These are phyloP conservation scores for Tillandsia fasciculata DNA, from an alignment of 176 grass and related monocot genomes.

Conservation along the genomic window DNA sequence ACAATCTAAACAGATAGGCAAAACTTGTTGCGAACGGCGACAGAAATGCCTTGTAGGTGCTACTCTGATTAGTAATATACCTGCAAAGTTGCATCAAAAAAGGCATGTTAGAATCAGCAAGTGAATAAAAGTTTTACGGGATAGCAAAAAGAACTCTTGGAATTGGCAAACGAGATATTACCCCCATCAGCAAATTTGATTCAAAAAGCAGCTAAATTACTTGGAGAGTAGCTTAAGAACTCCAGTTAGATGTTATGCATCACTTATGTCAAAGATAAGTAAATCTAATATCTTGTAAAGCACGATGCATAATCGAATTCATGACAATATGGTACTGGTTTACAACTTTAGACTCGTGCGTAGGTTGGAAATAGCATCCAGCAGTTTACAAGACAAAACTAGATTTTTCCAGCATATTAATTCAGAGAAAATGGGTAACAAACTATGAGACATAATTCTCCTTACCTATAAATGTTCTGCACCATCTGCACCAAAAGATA, in stretches of 20 bases:
- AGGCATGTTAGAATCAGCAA: background rate
- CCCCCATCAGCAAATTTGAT: background rate
- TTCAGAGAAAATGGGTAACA: too few relatives aligned
- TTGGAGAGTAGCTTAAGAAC: background rate
- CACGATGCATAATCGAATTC: too few relatives aligned
- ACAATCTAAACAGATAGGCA: background rate
- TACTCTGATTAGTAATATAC: background rate
- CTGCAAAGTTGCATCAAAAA: background rate
- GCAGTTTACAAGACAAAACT: too few relatives aligned
- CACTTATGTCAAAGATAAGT: background rate
- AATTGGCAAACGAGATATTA: background rate
- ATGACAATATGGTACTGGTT: too few relatives aligned
- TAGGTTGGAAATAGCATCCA: too few relatives aligned
- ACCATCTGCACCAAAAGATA: background rate
- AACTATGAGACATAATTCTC: too few relatives aligned
- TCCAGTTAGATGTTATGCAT: background rate
- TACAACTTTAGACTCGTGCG: too few relatives aligned
- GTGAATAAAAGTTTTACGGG: background rate
- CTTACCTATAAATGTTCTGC: too few relatives aligned
- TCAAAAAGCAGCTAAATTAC: background rate
- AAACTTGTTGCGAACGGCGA: background rate
- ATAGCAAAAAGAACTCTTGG: background rate
- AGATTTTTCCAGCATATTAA: too few relatives aligned
- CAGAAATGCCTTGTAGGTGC: background rate
- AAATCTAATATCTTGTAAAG: too few relatives aligned